phyloP scores from a whole-genome alignment of 805 yeast genomes.

The Candida ulmi region DNA sequence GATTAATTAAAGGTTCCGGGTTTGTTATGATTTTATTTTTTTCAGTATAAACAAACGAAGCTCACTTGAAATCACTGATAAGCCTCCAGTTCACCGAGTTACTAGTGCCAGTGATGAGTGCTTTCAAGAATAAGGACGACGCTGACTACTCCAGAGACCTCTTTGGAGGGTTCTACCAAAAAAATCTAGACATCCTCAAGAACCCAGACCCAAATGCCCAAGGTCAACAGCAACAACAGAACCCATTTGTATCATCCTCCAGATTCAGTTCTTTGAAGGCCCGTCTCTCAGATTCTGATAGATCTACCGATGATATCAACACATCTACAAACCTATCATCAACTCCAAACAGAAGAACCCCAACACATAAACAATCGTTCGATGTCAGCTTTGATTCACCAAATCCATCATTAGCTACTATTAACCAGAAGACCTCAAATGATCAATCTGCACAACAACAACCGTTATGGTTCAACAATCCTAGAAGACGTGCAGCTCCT shows the following conservation, averaged over 20 bases:
- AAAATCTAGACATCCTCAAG: conserved; percentile 18
- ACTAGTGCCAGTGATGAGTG: neutral
- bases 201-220: conserved; percentile 2
- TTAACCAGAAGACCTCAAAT: conserved; percentile 17
- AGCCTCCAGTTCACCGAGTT: too few species aligned
- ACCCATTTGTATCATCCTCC: conserved; percentile 7
- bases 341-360: conserved; percentile 23
- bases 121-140: conserved; percentile 11
- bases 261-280: conserved; percentile 18
- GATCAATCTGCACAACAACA: conserved; percentile 7
- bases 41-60: too few species aligned
- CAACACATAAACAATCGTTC: conserved; percentile 17
- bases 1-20: neutral
- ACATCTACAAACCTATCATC: conserved; percentile 8
- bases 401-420: conserved; percentile 17
- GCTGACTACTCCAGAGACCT: conserved; percentile 20
- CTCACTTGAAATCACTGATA: too few species aligned
- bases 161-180: conserved; percentile 20
- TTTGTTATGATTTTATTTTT: neutral
- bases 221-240: neutral
- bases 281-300: conserved; percentile 12
- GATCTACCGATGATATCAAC: conserved; percentile 17
- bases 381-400: conserved; percentile 14
- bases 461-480: conserved; percentile 35
- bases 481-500: conserved; percentile 44